Base-by-base conservation (phyloP, 345 rosid species). In the Populus nigra region DNA sequence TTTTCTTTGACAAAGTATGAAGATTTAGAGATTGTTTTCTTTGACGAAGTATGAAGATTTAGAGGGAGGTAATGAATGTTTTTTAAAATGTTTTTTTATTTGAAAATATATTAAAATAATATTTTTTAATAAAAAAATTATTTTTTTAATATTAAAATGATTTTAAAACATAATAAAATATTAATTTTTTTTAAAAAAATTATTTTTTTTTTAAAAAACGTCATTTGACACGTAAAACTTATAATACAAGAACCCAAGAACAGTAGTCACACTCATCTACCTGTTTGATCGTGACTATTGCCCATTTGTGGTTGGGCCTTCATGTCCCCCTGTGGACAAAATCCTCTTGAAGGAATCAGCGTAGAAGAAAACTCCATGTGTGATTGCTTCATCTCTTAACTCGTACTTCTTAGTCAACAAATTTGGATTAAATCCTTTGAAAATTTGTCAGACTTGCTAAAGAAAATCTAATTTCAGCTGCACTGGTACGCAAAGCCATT, bases 381-480 rank as follows among this genome's bases (percentile, higher is more conserved):
- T 47, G 39, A 78, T 23, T 20, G 66, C 74, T 69, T 38, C 29
- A 47, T 61, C 75, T 76, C 36, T 47, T 29, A 9, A 79, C 70
- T 39, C 68, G 27, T 50, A 41, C 50, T 49, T 31, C 59, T 49
- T 25, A 23, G 85, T 81, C 84, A 72, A 75, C 68, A 69, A 65
- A 70, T 31, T 2, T 41, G 72, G 69, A 74, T 69, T 36, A 50
- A 36, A 38, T n/a, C 20, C 57, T 36, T 73, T 33, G 67, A 66
- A 22, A 43, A 39, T 63, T 76, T 79, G 71, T 49, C 65, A 73
- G 53, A 84, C 88, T 80, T 80, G 78, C 87, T 73, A 39, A 77
- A 18, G 81, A 78, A 80, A 81, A 57, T 62, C 69, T 53, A 10
- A 1, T 73, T 74, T 69, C 78, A 80, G 77, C 68, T 77, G 76